A percentile compares a stretch with the other conserved stretches of the same genome.
Conservation (phyloP, 352 stramenopile genomes). For the Globisporangium spinosum region DNA sequence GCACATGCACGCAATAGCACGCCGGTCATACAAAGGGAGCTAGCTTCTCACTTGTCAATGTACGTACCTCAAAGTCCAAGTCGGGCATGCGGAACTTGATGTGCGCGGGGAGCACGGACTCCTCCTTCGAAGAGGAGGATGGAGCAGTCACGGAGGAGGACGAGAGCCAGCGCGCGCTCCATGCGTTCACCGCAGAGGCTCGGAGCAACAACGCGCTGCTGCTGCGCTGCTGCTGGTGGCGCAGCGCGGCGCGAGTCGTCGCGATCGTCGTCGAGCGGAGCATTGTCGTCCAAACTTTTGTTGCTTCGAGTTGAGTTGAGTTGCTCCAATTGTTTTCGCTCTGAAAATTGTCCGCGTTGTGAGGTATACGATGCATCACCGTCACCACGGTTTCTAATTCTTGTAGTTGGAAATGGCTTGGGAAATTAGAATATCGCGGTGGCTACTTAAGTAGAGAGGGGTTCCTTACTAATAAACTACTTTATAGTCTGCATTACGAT, state of each 20-base stretch:
- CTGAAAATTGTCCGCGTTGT: too few relatives aligned
- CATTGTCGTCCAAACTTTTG: constrained; percentile 12
- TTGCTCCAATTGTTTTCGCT: too few relatives aligned
- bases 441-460: too few relatives aligned
- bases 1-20: background rate
- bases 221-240: constrained; percentile 1
- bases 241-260: constrained; percentile 3
- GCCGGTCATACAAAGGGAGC: background rate
- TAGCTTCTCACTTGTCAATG: background rate
- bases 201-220: background rate
- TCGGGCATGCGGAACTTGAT: constrained; percentile 88
- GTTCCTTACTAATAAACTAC: too few relatives aligned
- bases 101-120: constrained; percentile 47
- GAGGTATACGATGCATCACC: too few relatives aligned
- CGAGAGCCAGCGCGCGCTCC: constrained; percentile 12
- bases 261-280: constrained; percentile 1
- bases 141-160: background rate
- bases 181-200: background rate
- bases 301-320: background rate
- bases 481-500: too few relatives aligned
- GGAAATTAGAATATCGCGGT: too few relatives aligned
- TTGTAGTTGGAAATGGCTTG: too few relatives aligned
- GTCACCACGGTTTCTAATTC: too few relatives aligned
- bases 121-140: background rate
- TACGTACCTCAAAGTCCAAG: constrained; percentile 71